These are phyloP conservation scores for Dictyostelium purpureum DNA, from an alignment of 78 protist genomes.

Conservation along the genomic window DNA sequence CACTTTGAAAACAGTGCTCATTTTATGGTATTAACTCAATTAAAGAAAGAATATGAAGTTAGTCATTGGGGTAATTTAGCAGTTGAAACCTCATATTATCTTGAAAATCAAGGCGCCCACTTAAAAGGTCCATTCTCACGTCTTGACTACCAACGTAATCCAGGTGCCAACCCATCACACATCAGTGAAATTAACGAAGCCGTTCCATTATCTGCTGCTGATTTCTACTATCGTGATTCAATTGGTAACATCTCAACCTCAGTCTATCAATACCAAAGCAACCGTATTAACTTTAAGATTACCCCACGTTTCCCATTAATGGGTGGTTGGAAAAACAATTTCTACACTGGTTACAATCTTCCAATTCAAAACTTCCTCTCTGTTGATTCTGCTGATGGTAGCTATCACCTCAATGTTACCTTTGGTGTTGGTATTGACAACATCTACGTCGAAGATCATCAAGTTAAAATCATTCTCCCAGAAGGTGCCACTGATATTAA, in stretches of 20 bases:
- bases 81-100: conserved; percentile 79
- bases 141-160: conserved; percentile 86
- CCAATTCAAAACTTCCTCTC: conserved; percentile 79
- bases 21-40: conserved; percentile 38
- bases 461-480: conserved; percentile 86
- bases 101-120: conserved; percentile 84
- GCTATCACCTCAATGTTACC: conserved; percentile 49
- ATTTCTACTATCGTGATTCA: conserved; percentile 92
- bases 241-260: conserved; percentile 95
- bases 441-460: conserved; percentile 60
- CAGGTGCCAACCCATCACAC: conserved; percentile 6
- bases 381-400: conserved; percentile 11
- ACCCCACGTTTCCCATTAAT: conserved; percentile 92
- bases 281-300: conserved; percentile 47
- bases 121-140: conserved; percentile 88
- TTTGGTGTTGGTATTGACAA: conserved; percentile 65
- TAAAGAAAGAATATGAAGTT: conserved; percentile 79
- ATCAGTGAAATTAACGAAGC: conserved; percentile 24
- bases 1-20: conserved; percentile 89
- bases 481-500: conserved; percentile 88
- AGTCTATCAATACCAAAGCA: not conserved
- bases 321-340: conserved; percentile 93
- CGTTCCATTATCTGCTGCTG: conserved; percentile 85
- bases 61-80: conserved; percentile 89
- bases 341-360: conserved; percentile 88